phyloP scores from a whole-genome alignment of 495 filamentous ascomycete species.

The Paragyromitra xinjiangensis region DNA sequence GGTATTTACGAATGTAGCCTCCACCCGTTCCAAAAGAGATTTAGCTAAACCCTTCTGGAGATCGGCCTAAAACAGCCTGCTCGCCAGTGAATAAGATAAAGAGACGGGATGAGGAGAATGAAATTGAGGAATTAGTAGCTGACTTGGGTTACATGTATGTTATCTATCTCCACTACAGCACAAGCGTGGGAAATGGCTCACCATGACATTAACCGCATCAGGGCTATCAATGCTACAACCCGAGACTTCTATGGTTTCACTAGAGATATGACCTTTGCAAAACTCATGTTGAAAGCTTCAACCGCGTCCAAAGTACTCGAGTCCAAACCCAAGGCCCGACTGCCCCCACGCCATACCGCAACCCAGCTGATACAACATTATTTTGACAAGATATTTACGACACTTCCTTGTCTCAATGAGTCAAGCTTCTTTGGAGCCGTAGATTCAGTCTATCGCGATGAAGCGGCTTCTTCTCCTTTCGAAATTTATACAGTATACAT shows the following conservation, averaged over 20 bases:
- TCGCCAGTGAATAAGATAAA: slow-evolving; percentile 27
- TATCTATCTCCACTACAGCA: not conserved
- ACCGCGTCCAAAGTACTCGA: slow-evolving; percentile 65
- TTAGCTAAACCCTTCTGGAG: slow-evolving; percentile 25
- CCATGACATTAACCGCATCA: slow-evolving; percentile 56
- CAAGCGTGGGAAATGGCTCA: slow-evolving; percentile 24
- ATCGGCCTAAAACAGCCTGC: slow-evolving; percentile 14
- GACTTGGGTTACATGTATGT: slow-evolving; percentile 79
- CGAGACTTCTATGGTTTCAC: slow-evolving; percentile 89
- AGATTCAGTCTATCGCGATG: slow-evolving; percentile 77
- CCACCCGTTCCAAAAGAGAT: not conserved
- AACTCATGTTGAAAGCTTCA: slow-evolving; percentile 75
- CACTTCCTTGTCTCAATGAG: slow-evolving; percentile 82
- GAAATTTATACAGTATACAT: slow-evolving; percentile 88
- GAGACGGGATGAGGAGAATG: slow-evolving; percentile 71
- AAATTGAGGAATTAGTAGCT: slow-evolving; percentile 81
- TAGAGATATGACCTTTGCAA: slow-evolving; percentile 83
- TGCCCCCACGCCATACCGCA: slow-evolving; percentile 73
- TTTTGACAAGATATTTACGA: slow-evolving; percentile 77
- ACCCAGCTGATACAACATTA: slow-evolving; percentile 79
- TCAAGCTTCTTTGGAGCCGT: slow-evolving; percentile 76
- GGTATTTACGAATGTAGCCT: slow-evolving; percentile 21
- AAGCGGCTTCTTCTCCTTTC: slow-evolving; percentile 70
- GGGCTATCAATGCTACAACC: slow-evolving; percentile 89
- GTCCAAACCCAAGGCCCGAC: slow-evolving; percentile 62